These are phyloP conservation scores for Aspergillus pseudoviridinutans DNA, from an alignment of 2,329 filamentous ascomycete species.

Conservation along the genomic window DNA sequence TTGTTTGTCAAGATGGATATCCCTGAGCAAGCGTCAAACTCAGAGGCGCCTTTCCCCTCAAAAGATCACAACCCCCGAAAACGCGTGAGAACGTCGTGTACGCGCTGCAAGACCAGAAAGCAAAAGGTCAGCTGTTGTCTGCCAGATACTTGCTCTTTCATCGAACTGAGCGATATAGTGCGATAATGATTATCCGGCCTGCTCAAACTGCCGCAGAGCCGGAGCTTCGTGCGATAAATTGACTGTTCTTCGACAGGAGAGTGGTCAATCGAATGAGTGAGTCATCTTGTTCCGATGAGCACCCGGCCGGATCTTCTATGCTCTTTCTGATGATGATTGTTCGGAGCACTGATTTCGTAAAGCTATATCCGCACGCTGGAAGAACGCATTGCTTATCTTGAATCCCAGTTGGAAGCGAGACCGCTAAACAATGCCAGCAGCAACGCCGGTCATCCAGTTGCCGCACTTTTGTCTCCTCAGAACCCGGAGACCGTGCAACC, in stretches of 20 bases:
- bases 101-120: conserved; percentile 45
- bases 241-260: conserved; percentile 36
- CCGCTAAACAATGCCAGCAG: conserved; percentile 11
- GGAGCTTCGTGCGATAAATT: conserved; percentile 43
- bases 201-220: conserved; percentile 44
- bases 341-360: conserved; percentile 4
- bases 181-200: conserved; percentile 43
- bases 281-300: conserved; percentile 1
- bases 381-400: conserved; percentile 42
- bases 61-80: conserved; percentile 42
- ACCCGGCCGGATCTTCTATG: neutral
- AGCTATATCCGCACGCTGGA: conserved; percentile 44
- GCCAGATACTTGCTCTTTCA: neutral
- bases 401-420: conserved; percentile 26
- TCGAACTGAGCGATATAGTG: conserved; percentile 27
- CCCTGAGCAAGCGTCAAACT: conserved; percentile 7
- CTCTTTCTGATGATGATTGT: neutral
- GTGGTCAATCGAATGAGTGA: conserved; percentile 34
- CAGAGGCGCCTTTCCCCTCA: conserved; percentile 14
- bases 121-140: conserved; percentile 34
- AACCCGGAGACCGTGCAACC: conserved; percentile 16
- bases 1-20: conserved; percentile 13
- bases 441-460: conserved; percentile 14
- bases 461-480: conserved; percentile 23
- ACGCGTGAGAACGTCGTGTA: conserved; percentile 44